These are phyloP conservation scores for Penicillium paradoxum DNA, from an alignment of 495 filamentous ascomycete genomes.

Conservation along the genomic window DNA sequence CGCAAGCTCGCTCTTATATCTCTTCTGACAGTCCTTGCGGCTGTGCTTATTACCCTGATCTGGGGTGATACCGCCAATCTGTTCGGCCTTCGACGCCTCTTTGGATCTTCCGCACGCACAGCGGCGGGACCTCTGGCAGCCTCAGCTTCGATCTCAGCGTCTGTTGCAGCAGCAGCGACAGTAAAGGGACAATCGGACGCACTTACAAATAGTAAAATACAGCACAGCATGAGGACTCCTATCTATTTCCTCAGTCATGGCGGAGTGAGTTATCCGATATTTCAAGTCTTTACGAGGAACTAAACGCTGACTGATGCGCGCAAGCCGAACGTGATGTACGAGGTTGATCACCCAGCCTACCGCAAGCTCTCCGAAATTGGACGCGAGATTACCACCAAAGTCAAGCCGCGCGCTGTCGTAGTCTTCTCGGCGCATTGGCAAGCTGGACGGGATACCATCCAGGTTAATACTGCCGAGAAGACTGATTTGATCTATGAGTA, in stretches of 20 bases:
- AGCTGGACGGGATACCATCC: slow-evolving; percentile 50
- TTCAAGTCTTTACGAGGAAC: neutral
- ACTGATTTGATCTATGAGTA: slow-evolving; percentile 80
- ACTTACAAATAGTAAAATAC: neutral
- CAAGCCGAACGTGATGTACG: slow-evolving; percentile 71
- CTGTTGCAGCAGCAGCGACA: slow-evolving; percentile 1
- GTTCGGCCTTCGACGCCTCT: slow-evolving; percentile 28
- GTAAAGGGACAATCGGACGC: neutral
- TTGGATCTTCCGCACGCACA: slow-evolving; percentile 15
- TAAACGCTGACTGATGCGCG: neutral
- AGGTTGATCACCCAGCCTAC: slow-evolving; percentile 69
- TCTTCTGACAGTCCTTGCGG: slow-evolving; percentile 12
- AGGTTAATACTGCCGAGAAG: slow-evolving; percentile 66
- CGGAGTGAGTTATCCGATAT: slow-evolving; percentile 50
- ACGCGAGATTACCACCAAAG: slow-evolving; percentile 70
- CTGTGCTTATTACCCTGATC: slow-evolving; percentile 15
- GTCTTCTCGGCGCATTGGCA: slow-evolving; percentile 92
- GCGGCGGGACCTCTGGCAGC: neutral
- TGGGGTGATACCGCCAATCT: slow-evolving; percentile 26
- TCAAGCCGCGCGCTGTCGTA: slow-evolving; percentile 75
- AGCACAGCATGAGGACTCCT: slow-evolving; percentile 44
- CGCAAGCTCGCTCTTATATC: slow-evolving; percentile 10
- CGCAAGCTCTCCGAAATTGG: slow-evolving; percentile 63
- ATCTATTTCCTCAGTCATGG: slow-evolving; percentile 80
- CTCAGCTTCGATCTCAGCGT: neutral